phyloP scores from a whole-genome alignment of 1,284 basidiomycete species.

The Spongiforma sp. region DNA sequence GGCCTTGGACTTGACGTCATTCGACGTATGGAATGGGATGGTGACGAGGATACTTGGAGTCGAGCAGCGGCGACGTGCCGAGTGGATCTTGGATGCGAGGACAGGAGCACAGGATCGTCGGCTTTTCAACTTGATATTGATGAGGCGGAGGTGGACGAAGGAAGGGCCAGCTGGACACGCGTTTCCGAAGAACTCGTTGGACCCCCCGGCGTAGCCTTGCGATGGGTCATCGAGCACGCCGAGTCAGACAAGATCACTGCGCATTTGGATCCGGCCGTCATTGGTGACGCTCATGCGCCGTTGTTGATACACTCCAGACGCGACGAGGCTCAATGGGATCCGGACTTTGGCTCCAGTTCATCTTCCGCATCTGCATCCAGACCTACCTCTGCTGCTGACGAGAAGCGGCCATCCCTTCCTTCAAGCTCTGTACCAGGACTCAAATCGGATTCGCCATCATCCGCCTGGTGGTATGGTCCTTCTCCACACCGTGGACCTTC shows the following conservation, averaged over 20 bases:
- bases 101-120: not conserved
- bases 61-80: not conserved
- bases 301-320: not conserved
- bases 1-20: conserved; percentile 25
- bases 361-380: not conserved
- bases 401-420: conserved; percentile 2
- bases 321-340: conserved; percentile 20
- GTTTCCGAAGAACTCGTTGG: conserved; percentile 30
- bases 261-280: too few relatives aligned
- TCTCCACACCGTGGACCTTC: conserved; percentile 12
- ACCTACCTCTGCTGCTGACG: not conserved
- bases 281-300: not conserved
- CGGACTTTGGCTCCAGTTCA: conserved; percentile 9
- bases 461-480: conserved; percentile 19
- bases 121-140: conserved; percentile 20
- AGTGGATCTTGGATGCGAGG: too few relatives aligned
- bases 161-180: conserved; percentile 25
- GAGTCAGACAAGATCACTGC: too few relatives aligned
- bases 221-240: conserved; percentile 4
- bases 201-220: conserved; percentile 20
- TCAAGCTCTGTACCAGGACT: conserved; percentile 9
- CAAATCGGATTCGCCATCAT: conserved; percentile 15
- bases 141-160: conserved; percentile 31
- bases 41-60: not conserved
- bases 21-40: not conserved